Percentiles rank a stretch among this genome's conserved stretches.
These are phyloP conservation scores for Cordyceps militaris DNA, from an alignment of 2,329 filamentous ascomycete genomes.

Conservation along the genomic window DNA sequence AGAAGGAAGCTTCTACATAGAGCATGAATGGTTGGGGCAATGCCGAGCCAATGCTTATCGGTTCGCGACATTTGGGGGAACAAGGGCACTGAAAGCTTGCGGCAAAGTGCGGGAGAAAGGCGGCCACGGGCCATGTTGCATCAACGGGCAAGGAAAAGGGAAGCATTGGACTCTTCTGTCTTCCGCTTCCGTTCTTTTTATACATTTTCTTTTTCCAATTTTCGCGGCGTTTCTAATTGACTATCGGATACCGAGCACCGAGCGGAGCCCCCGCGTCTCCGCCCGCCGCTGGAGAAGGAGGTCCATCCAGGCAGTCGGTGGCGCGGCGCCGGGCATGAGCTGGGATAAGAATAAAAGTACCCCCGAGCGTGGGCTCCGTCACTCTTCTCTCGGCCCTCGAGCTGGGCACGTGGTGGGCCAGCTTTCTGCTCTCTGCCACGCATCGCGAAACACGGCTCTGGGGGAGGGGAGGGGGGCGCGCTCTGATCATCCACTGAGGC, in stretches of 20 bases:
- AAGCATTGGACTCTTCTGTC: too few species aligned
- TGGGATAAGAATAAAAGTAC: too few species aligned
- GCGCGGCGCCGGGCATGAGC: too few species aligned
- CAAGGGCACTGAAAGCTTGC: too few species aligned
- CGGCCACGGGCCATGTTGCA: too few species aligned
- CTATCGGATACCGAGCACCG: conserved; percentile 1
- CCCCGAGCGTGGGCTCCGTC: too few species aligned
- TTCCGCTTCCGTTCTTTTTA: not conserved
- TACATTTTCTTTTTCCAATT: not conserved
- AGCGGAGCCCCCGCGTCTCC: conserved; percentile 10
- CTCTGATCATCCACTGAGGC: not conserved
- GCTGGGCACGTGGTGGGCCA: too few species aligned
- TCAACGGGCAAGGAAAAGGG: too few species aligned
- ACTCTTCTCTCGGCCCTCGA: too few species aligned
- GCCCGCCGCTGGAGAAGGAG: not conserved
- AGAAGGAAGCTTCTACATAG: not conserved
- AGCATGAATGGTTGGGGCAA: not conserved
- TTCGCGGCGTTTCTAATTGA: not conserved
- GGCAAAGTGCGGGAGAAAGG: too few species aligned
- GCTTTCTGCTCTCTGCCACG: not conserved
- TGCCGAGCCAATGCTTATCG: not conserved
- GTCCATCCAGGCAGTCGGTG: too few species aligned
- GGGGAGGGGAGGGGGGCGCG: too few species aligned
- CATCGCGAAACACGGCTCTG: not conserved
- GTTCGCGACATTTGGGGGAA: not conserved